These are phyloP conservation scores for Mycena metata DNA, from an alignment of 768 basidiomycete genomes.

Conservation along the genomic window DNA sequence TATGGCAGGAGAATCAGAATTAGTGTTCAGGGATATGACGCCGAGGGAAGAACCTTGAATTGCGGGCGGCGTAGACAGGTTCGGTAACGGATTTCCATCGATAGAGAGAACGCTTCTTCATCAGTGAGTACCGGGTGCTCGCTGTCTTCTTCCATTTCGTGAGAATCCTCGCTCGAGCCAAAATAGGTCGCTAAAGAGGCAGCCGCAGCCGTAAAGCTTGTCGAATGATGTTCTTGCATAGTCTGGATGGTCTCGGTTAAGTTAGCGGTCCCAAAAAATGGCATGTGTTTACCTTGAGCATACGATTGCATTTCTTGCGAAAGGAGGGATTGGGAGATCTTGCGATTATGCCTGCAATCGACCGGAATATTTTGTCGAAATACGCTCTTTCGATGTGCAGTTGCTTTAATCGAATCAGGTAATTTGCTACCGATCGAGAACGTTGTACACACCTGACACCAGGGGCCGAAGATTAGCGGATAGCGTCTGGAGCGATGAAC, in stretches of 20 bases:
- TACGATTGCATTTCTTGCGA: constrained; percentile 55
- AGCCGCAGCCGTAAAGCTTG: constrained; percentile 42
- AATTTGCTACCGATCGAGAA: constrained; percentile 16
- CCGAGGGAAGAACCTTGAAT: constrained; percentile 60
- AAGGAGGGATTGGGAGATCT: constrained; percentile 67
- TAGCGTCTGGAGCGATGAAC: constrained; percentile 65
- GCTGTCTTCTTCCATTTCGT: constrained; percentile 33
- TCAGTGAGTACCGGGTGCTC: constrained; percentile 42
- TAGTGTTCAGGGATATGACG: constrained; percentile 26
- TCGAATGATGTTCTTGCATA: constrained; percentile 46
- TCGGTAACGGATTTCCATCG: constrained; percentile 61
- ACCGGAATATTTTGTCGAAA: constrained; percentile 63
- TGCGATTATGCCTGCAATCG: constrained; percentile 63
- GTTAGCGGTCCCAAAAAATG: neutral
- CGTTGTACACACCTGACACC: constrained; percentile 64
- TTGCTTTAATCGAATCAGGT: constrained; percentile 56
- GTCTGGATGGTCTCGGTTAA: constrained; percentile 39
- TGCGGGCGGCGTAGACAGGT: constrained; percentile 54
- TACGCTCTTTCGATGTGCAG: constrained; percentile 65
- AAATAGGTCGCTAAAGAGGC: constrained; percentile 47
- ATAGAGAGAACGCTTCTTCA: constrained; percentile 54
- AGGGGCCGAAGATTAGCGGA: constrained; percentile 81
- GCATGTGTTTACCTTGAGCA: constrained; percentile 60
- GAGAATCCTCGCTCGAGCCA: constrained; percentile 16
- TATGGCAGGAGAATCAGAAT: constrained; percentile 30